Evolutionary conservation across 306 rosid species (phyloP).

Genomic region (Mucuna pruriens): DNA sequence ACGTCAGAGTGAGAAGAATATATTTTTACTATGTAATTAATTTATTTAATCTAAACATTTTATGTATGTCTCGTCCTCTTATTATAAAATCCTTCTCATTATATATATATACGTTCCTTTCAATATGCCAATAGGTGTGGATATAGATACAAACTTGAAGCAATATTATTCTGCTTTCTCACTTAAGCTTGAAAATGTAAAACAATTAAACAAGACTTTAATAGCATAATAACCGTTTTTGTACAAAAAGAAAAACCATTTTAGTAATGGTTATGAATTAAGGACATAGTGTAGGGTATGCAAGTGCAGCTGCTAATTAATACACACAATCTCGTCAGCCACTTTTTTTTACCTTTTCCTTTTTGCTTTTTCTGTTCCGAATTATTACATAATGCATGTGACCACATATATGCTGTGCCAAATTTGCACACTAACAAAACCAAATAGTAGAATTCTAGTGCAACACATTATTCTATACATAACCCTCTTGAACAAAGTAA

Average conservation of each 20-base stretch:
- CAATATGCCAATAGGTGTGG: neutral
- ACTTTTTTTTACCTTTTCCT: conserved; percentile 3
- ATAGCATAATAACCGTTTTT: neutral
- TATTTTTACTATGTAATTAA: too few species aligned
- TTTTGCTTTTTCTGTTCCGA: conserved; percentile 11
- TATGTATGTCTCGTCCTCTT: too few species aligned
- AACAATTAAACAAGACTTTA: too few species aligned
- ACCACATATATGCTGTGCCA: neutral
- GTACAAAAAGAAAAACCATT: neutral
- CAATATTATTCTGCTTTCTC: neutral
- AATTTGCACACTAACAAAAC: conserved; percentile 5
- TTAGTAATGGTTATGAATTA: neutral
- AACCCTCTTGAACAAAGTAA: neutral
- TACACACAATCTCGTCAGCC: neutral
- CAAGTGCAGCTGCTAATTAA: neutral
- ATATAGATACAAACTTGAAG: neutral
- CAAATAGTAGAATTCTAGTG: neutral
- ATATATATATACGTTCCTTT: too few species aligned
- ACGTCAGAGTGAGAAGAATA: too few species aligned
- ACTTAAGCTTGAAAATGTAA: too few species aligned
- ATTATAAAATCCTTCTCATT: too few species aligned
- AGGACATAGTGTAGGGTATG: neutral
- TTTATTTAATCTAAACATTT: too few species aligned
- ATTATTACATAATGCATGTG: conserved; percentile 4
- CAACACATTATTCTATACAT: neutral